These are phyloP conservation scores for Debaryomyces hansenii DNA, from an alignment of 805 yeast species.

Conservation along the genomic window DNA sequence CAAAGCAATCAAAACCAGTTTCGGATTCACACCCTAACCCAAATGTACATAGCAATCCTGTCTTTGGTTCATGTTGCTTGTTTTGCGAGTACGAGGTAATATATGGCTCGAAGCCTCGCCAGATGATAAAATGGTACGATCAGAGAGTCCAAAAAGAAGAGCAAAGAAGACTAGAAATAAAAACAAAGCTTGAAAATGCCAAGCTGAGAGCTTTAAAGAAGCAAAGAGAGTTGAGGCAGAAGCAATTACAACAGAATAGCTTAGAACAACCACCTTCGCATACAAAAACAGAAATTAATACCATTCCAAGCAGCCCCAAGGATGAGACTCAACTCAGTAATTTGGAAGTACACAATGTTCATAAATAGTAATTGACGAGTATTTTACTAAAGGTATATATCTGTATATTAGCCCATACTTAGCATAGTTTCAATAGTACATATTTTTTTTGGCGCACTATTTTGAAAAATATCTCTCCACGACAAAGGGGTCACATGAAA, in stretches of 20 bases:
- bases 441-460: too few species aligned
- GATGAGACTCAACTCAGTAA: too few species aligned
- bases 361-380: too few species aligned
- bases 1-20: not conserved
- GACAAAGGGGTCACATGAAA: not conserved
- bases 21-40: not conserved
- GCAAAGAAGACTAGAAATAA: constrained; percentile 31
- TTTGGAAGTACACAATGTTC: too few species aligned
- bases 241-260: constrained; percentile 6
- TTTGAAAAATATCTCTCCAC: not conserved
- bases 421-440: too few species aligned
- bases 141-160: constrained; percentile 30
- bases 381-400: not conserved
- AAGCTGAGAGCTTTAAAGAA: constrained; percentile 33
- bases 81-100: constrained; percentile 55
- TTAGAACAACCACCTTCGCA: not conserved
- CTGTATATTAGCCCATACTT: too few species aligned
- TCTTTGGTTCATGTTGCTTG: constrained; percentile 34
- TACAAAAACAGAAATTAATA: not conserved
- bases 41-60: not conserved
- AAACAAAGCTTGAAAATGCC: constrained; percentile 37
- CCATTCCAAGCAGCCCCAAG: too few species aligned
- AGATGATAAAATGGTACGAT: constrained; percentile 53
- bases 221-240: constrained; percentile 17
- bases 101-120: constrained; percentile 49